A percentile compares a stretch with the other conserved stretches of the same genome.
Evolutionary conservation across 2,329 filamentous ascomycete genomes (phyloP).

Genomic region (Bipolaris victoriae): DNA sequence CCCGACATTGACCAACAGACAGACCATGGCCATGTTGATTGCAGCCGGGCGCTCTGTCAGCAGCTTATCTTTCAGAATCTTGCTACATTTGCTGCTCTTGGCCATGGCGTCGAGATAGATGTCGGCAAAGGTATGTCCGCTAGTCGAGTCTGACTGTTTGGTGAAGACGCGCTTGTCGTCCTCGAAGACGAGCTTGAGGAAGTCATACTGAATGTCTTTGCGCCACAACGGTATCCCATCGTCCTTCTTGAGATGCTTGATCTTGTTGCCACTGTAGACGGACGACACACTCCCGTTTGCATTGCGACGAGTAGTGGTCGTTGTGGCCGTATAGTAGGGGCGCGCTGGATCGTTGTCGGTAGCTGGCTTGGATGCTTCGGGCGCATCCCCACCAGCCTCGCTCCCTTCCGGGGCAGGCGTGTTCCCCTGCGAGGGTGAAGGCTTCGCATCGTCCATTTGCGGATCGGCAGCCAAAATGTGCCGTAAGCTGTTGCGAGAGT

Average conservation of each 20-base stretch:
- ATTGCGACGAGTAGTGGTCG: constrained; percentile 63
- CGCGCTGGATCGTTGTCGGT: constrained; percentile 34
- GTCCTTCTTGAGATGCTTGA: constrained; percentile 84
- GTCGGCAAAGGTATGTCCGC: constrained; percentile 81
- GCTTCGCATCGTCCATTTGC: constrained; percentile 44
- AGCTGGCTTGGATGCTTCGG: constrained; percentile 35
- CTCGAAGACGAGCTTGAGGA: constrained; percentile 80
- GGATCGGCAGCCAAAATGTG: constrained; percentile 48
- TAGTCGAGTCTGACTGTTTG: constrained; percentile 83
- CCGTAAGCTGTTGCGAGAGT: constrained; percentile 49
- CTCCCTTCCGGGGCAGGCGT: constrained; percentile 43
- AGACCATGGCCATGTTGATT: constrained; percentile 99
- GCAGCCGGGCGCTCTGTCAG: constrained; percentile 89
- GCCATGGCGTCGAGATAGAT: constrained; percentile 99
- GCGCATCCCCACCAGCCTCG: constrained; percentile 37
- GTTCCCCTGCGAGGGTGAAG: constrained; percentile 35
- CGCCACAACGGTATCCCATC: constrained; percentile 87
- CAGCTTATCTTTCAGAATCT: constrained; percentile 95
- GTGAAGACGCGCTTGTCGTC: constrained; percentile 80
- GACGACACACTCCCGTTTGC: constrained; percentile 70
- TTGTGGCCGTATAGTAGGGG: constrained; percentile 56
- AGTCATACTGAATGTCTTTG: constrained; percentile 87
- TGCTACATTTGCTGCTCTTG: constrained; percentile 97
- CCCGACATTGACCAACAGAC: constrained; percentile 93
- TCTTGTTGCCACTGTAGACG: constrained; percentile 75